These are phyloP conservation scores for Dalbergia cochinchinensis DNA, from an alignment of 306 rosid species.

Conservation along the genomic window DNA sequence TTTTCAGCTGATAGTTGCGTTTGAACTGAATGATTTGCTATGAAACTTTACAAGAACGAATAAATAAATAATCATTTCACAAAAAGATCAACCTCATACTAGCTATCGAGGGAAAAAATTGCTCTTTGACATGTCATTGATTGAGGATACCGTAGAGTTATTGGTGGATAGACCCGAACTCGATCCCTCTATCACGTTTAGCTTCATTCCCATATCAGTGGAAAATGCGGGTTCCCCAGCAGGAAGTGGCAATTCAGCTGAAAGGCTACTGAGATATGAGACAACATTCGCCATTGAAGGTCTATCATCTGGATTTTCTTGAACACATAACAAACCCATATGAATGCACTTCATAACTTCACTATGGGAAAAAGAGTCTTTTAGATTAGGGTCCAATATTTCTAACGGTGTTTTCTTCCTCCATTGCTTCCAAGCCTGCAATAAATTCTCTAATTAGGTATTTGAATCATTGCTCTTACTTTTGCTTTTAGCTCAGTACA, in stretches of 20 bases:
- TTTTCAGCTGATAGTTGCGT: no score
- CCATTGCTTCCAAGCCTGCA: slow-evolving; percentile 60
- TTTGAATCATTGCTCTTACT: not conserved
- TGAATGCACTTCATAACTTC: slow-evolving; percentile 52
- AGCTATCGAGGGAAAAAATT: slow-evolving; percentile 33
- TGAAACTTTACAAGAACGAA: not conserved
- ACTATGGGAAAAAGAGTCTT: slow-evolving; percentile 24
- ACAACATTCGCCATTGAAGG: slow-evolving; percentile 42
- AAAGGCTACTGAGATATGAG: slow-evolving; percentile 25
- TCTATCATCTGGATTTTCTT: slow-evolving; percentile 44
- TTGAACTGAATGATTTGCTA: not conserved
- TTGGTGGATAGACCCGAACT: slow-evolving; percentile 15
- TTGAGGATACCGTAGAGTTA: slow-evolving; percentile 31
- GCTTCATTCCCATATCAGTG: not conserved
- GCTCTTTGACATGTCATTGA: slow-evolving; percentile 43
- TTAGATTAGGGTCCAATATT: slow-evolving; percentile 49
- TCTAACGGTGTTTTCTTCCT: slow-evolving; percentile 39
- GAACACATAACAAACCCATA: slow-evolving; percentile 41
- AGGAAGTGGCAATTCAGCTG: slow-evolving; percentile 40
- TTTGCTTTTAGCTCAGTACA: not conserved
- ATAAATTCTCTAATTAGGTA: not conserved
- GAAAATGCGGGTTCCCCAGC: slow-evolving; percentile 41
- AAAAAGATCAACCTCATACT: not conserved
- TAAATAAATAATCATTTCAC: not conserved
- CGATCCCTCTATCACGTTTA: slow-evolving; percentile 3